Evolutionary conservation across 192 early-diverging fungal genomes (phyloP), one percentile per base, ranked within the genome.

Genomic region (Dispira parvispora): DNA sequence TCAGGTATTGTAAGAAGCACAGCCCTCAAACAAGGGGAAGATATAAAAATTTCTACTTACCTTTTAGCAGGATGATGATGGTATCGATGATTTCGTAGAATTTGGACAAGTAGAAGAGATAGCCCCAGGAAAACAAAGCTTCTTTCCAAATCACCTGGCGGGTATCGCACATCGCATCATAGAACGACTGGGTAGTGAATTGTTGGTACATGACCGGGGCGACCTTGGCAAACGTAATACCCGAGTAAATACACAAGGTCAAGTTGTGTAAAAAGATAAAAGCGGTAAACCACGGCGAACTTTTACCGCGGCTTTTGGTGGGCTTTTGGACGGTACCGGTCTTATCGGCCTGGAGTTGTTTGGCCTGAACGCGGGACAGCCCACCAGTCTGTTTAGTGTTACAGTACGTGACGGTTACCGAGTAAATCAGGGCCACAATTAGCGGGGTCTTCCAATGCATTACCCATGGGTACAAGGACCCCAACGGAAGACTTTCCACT

Each of bases 31-130:
- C 32, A 38, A 38, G 32, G 3, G 1, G 32, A 38, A 38, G n/a
- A 11, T 25, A 20, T 66, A 27, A 43, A 20, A 8, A 23, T 50
- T 23, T 50, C 49, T 53, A 61, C 61, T 69, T 69, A 8, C 86
- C 87, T 69, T 92, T 90, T 26, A 85, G 53, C 47, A 92, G 67
- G 64, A 92, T 86, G 67, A 92, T 90, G 68, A 84, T 79, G 55
- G 90, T 92, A 65, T 92, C 90, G 53, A 92, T 77, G 42, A 92
- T 78, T 69, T 92, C 90, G 73, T 90, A 92, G 70, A 81, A 88
- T 72, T 89, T 89, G 74, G 84, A 87, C 21, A 92, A 81, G 74
- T 92, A 92, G 70, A 92, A 92, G 63, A 88, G 62, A 56, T 88
- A 92, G 46, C 84, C 83, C 78, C 84, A 89, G 74, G 89, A 88